Evolutionary conservation across 176 grass and related monocot genomes (phyloP), one percentile per base, ranked within the genome.

Genomic region (Zea mays): DNA sequence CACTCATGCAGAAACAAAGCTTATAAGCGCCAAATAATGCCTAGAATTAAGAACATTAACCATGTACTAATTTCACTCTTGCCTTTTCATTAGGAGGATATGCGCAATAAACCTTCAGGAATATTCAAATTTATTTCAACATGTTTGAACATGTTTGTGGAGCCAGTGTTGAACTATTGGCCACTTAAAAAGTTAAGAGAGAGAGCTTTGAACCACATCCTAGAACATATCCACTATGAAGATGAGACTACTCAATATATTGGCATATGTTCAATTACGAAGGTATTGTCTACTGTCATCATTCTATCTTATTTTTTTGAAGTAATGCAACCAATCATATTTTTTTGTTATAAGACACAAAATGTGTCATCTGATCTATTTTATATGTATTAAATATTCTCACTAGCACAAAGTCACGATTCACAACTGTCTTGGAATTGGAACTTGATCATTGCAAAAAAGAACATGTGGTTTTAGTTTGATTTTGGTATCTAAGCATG

Each of bases 171-270:
- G 10, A 79, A 62, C 42, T 43, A 42, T 56, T 88, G 82, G 82
- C 89, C 85, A 11, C 20, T 79, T 40, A 83, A 34, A 69, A 85
- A 67, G 69, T 38, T 91, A 15, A 81, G 89, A 45, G 63, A 85
- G 56, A 71, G 55, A 67, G 82, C 85, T 85, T 8, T 91, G 42
- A 63, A 41, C 8, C 84, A 69, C 17, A 64, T 75, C 12, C 76
- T 88, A 42, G 77, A 88, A 34, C 85, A 91, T 62, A 79, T 91
- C 62, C 85, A 85, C 63, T 91, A 91, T 45, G 89, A 91, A 50
- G 89, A 91, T 54, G 89, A 85, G 16, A 85, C 70, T 12, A 88
- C 78, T 48, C 69, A 60, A 15, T 91, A 88, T 44, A 36, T 91
- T 59, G 81, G 85, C 43, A 33, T 91, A 16, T 75, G 85, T 79